A percentile compares a stretch with the other conserved stretches of the same genome.
Evolutionary conservation across 73 alveolate genomes (phyloP).

Genomic region (Paramecium caudatum): DNA sequence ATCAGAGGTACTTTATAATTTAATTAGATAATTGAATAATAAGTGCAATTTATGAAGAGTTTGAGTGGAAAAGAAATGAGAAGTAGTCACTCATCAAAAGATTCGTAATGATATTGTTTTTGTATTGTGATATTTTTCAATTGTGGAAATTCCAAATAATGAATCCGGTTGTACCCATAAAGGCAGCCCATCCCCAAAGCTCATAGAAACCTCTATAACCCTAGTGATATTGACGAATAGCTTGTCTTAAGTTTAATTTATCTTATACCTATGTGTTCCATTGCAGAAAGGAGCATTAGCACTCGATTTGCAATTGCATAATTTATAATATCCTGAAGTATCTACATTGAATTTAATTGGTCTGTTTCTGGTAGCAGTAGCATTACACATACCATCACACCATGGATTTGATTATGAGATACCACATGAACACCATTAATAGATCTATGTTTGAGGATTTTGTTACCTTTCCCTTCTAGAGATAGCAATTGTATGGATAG

Average conservation of each 20-base stretch:
- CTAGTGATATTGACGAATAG: conserved; percentile 78
- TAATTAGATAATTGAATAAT: neutral
- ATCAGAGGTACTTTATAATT: neutral
- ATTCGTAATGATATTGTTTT: neutral
- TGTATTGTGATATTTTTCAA: conserved; percentile 8
- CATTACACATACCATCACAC: conserved; percentile 94
- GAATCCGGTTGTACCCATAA: conserved; percentile 88
- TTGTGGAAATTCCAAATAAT: conserved; percentile 77
- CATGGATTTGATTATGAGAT: conserved; percentile 85
- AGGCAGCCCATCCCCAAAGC: conserved; percentile 86
- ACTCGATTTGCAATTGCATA: conserved; percentile 91
- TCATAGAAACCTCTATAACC: conserved; percentile 92
- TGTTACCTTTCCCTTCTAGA: conserved; percentile 86
- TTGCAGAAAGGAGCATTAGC: conserved; percentile 97
- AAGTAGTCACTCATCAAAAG: neutral
- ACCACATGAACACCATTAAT: conserved; percentile 91
- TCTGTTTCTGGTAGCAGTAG: conserved; percentile 87
- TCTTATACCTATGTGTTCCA: conserved; percentile 86
- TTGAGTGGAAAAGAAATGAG: neutral
- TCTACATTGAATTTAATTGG: conserved; percentile 90
- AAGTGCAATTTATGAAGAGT: neutral
- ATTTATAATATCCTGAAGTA: conserved; percentile 90
- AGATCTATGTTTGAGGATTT: conserved; percentile 45
- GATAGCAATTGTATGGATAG: conserved; percentile 85
- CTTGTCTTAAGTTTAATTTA: conserved; percentile 55